Conservation (phyloP, 257 asterid genomes). For the Avicennia marina region DNA sequence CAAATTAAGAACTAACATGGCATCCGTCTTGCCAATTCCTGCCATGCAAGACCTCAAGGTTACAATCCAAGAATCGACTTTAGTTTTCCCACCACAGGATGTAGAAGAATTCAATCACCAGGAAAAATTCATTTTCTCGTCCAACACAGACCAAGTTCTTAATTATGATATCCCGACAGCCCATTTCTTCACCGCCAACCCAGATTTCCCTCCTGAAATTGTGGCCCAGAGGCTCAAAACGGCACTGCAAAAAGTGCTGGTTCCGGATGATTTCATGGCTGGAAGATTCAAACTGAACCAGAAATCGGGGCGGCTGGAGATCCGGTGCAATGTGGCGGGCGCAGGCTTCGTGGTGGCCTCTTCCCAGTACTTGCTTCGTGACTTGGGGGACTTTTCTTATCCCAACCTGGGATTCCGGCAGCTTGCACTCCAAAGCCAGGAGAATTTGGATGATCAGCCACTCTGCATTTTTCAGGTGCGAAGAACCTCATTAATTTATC, state of each 20-base stretch:
- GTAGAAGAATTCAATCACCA: too few relatives aligned
- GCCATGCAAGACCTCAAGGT: conserved; percentile 52
- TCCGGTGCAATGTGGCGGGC: conserved; percentile 54
- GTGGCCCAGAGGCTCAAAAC: conserved; percentile 33
- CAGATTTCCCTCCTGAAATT: conserved; percentile 38
- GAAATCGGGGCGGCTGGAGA: conserved; percentile 34
- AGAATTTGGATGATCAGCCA: conserved; percentile 35
- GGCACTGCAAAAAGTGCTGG: conserved; percentile 41
- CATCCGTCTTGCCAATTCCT: conserved; percentile 30
- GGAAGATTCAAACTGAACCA: conserved; percentile 47
- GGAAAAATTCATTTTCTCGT: conserved; percentile 37
- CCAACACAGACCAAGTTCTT: conserved; percentile 63
- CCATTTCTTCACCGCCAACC: conserved; percentile 46
- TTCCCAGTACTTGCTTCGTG: conserved; percentile 32
- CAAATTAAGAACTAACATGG: too few relatives aligned
- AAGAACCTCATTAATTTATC: neutral
- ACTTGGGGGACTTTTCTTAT: conserved; percentile 45
- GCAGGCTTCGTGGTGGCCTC: conserved; percentile 53
- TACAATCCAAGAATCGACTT: conserved; percentile 44
- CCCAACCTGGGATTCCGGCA: conserved; percentile 59
- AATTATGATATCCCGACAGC: conserved; percentile 58
- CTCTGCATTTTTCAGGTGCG: conserved; percentile 49
- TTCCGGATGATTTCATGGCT: conserved; percentile 54
- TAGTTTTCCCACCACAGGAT: conserved; percentile 45
- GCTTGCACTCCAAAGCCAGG: conserved; percentile 31